phyloP scores from a whole-genome alignment of 2,329 filamentous ascomycete genomes.

The Ophiocordyceps robertsii region DNA sequence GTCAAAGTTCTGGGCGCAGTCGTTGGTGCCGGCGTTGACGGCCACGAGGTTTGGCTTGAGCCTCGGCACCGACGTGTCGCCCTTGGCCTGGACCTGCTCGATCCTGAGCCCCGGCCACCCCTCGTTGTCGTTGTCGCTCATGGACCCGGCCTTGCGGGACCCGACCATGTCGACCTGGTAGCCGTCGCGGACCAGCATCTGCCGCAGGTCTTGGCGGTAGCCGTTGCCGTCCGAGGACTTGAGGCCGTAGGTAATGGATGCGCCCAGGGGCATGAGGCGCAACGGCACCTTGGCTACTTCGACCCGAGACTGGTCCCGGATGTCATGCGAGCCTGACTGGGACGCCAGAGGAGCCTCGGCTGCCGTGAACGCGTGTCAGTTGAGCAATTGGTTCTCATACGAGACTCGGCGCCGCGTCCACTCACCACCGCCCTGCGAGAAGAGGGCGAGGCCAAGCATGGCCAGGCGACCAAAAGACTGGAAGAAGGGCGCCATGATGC shows the following conservation, averaged over 20 bases:
- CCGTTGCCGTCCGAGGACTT: constrained; percentile 23
- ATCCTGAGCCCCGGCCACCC: constrained; percentile 29
- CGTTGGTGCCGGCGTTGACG: constrained; percentile 30
- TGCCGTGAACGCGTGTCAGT: background rate
- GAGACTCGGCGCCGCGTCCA: background rate
- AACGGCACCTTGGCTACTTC: constrained; percentile 14
- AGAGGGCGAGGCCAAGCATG: constrained; percentile 12
- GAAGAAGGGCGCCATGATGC: constrained; percentile 4
- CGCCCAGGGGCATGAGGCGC: constrained; percentile 29
- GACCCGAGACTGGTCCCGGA: background rate
- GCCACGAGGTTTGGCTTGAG: constrained; percentile 25
- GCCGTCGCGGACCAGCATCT: constrained; percentile 16
- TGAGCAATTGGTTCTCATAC: background rate
- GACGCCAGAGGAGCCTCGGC: background rate
- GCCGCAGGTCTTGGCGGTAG: constrained; percentile 20
- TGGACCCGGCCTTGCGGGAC: constrained; percentile 20
- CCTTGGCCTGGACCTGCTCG: constrained; percentile 22
- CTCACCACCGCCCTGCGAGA: constrained; percentile 4
- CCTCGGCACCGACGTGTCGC: constrained; percentile 14
- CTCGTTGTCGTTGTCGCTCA: constrained; percentile 28
- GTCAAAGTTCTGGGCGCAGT: constrained; percentile 20
- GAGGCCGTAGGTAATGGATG: constrained; percentile 26
- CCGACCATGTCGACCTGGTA: constrained; percentile 16
- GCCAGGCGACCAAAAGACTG: constrained; percentile 5
- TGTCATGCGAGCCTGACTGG: background rate